Base-by-base conservation (phyloP, 2,329 filamentous ascomycete genomes). In the Penicillium brasilianum region DNA sequence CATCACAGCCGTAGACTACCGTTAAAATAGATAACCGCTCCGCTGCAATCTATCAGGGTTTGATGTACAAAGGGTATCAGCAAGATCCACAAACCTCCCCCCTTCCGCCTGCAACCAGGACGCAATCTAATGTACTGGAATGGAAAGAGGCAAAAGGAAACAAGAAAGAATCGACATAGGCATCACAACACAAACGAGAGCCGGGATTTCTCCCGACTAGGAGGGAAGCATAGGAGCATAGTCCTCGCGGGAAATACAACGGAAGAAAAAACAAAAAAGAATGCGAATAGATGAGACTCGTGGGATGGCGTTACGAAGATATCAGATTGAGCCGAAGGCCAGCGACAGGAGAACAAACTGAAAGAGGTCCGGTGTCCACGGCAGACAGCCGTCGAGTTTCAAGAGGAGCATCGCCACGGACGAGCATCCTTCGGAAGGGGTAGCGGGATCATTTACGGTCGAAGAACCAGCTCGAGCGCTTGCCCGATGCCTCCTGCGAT, bases 401-500 rank as follows among this genome's bases (percentile, higher is more conserved):
- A 63, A 54, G 54, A 60, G 57, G 20, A 65, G 52, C 50, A 65
- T 63, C 30, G 64, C 62, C 60, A 63, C 20, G 9, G 62, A 63
- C 32, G 64, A 62, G 41, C 61, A 66, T 20, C 56, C 56, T 39
- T 66, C 58, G 6, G 59, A 54, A 11, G 58, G 55, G 20, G 59
- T 49, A 22, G 18, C 48, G 53, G 66, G 66, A 74, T 77, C 68
- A 79, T 74, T 77, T 75, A 67, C 76, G 74, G 69, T 81, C 76
- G 69, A 82, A 81, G 70, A 83, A 82, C 81, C 81, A 83, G 71
- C 79, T 82, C 59, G 83, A 92, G 54, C 83, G 87, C 61, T 89
- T 93, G 70, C 83, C 86, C 37, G 63, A 59, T 1, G 89, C 85
- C 41, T 90, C 88, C 68, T 90, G 91, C 28, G 89, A 91, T 76